These are phyloP conservation scores for Breynia disticha DNA, from an alignment of 441 rosid genomes.

Conservation along the genomic window DNA sequence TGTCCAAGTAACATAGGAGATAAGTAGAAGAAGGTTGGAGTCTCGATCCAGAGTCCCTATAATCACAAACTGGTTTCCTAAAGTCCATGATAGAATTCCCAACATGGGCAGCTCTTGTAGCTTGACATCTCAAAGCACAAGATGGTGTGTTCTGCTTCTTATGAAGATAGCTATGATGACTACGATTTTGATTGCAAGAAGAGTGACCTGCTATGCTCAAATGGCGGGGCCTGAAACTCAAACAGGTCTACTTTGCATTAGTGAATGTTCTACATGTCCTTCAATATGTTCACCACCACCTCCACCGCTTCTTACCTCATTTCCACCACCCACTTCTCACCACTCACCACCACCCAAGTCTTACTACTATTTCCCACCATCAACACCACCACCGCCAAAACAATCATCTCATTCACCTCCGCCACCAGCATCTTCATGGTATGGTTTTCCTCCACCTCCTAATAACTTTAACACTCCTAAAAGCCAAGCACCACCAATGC, in stretches of 20 bases:
- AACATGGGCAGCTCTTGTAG: slow-evolving; percentile 9
- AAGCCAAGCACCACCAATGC: slow-evolving; percentile 23
- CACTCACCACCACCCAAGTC: slow-evolving; percentile 23
- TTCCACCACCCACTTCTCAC: slow-evolving; percentile 16
- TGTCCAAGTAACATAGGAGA: slow-evolving; percentile 7
- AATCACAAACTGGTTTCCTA: neutral
- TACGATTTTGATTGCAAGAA: slow-evolving; percentile 16
- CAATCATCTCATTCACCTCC: neutral
- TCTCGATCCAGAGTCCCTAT: neutral
- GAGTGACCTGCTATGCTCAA: slow-evolving; percentile 18
- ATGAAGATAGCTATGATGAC: slow-evolving; percentile 11
- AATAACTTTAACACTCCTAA: slow-evolving; percentile 16
- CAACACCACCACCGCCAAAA: slow-evolving; percentile 12
- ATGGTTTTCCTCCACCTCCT: slow-evolving; percentile 32
- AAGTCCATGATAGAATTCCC: slow-evolving; percentile 3
- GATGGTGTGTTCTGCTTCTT: slow-evolving; percentile 11
- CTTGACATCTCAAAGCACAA: slow-evolving; percentile 6
- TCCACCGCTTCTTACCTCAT: slow-evolving; percentile 17
- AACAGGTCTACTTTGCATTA: slow-evolving; percentile 39
- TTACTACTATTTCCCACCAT: slow-evolving; percentile 14
- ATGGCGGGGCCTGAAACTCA: slow-evolving; percentile 18
- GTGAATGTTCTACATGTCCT: slow-evolving; percentile 48
- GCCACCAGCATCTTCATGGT: slow-evolving; percentile 18
- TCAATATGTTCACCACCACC: slow-evolving; percentile 46
- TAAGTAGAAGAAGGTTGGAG: slow-evolving; percentile 10